These are phyloP conservation scores for Cochlearia excelsa DNA, from an alignment of 345 rosid species.

Conservation along the genomic window DNA sequence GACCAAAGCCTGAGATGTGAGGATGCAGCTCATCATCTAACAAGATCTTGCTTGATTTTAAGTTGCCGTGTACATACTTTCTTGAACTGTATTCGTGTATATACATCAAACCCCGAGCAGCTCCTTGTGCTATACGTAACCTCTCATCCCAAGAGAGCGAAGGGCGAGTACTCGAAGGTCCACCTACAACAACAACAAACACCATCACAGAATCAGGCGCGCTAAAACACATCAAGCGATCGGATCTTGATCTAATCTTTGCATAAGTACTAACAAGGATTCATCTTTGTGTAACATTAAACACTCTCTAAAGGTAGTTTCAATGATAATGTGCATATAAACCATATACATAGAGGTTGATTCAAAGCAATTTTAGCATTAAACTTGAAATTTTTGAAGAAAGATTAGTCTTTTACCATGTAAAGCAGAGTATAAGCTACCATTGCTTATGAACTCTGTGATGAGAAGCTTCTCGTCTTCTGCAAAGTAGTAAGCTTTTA, in stretches of 20 bases:
- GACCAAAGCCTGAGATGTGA: slow-evolving; percentile 51
- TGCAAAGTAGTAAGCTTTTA: slow-evolving; percentile 95
- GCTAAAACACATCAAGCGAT: background rate
- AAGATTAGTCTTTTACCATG: slow-evolving; percentile 31
- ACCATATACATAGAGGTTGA: too few relatives aligned
- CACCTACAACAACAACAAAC: slow-evolving; percentile 40
- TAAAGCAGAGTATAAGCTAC: slow-evolving; percentile 74
- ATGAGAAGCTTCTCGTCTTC: slow-evolving; percentile 93
- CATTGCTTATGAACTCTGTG: slow-evolving; percentile 73
- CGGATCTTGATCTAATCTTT: background rate
- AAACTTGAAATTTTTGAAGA: background rate
- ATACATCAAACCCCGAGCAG: slow-evolving; percentile 74
- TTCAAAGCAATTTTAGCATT: background rate
- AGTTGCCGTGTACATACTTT: slow-evolving; percentile 68
- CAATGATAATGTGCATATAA: too few relatives aligned
- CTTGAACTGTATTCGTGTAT: slow-evolving; percentile 76
- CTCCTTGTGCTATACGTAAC: slow-evolving; percentile 79
- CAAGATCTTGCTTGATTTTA: slow-evolving; percentile 77
- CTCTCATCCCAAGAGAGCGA: slow-evolving; percentile 68
- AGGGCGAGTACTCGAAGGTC: slow-evolving; percentile 41
- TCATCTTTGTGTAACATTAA: background rate
- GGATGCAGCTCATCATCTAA: slow-evolving; percentile 54
- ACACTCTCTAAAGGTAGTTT: background rate
- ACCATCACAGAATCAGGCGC: background rate
- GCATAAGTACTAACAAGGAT: background rate